Percentiles rank a stretch among this genome's conserved stretches.
These are phyloP conservation scores for Tetracladium maxilliforme DNA, from an alignment of 2,329 filamentous ascomycete species.

Conservation along the genomic window DNA sequence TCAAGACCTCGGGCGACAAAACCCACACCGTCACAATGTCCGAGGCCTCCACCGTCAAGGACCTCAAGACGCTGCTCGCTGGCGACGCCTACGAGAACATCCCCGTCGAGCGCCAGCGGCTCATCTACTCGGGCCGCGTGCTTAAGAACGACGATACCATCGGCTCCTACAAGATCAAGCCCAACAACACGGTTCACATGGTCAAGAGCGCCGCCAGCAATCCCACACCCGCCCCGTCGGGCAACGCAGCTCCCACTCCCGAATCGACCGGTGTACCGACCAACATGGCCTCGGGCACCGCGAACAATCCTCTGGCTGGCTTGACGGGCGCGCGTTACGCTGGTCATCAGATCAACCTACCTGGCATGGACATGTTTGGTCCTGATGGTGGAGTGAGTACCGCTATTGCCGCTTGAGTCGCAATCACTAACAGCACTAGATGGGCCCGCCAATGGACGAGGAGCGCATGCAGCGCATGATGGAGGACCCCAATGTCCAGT, in stretches of 20 bases:
- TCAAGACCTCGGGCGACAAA: conserved; percentile 89
- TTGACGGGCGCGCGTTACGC: conserved; percentile 89
- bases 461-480: conserved; percentile 77
- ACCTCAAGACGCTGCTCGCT: conserved; percentile 82
- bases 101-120: conserved; percentile 72
- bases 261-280: conserved; percentile 42
- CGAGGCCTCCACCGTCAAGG: conserved; percentile 60
- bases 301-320: conserved; percentile 79
- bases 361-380: conserved; percentile 78
- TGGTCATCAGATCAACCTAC: conserved; percentile 78
- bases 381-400: conserved; percentile 79
- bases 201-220: conserved; percentile 95
- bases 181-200: conserved; percentile 88
- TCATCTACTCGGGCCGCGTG: conserved; percentile 95
- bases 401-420: not conserved
- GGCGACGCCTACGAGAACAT: conserved; percentile 73
- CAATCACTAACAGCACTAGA: conserved; percentile 32
- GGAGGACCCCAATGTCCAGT: conserved; percentile 72
- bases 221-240: no score
- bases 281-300: conserved; percentile 70
- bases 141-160: conserved; percentile 89
- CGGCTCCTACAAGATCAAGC: conserved; percentile 82
- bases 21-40: conserved; percentile 73
- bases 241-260: conserved; percentile 29
- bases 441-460: conserved; percentile 73